Evolutionary conservation across 495 filamentous ascomycete genomes (phyloP).

Genomic region (Penicillium odoratum): DNA sequence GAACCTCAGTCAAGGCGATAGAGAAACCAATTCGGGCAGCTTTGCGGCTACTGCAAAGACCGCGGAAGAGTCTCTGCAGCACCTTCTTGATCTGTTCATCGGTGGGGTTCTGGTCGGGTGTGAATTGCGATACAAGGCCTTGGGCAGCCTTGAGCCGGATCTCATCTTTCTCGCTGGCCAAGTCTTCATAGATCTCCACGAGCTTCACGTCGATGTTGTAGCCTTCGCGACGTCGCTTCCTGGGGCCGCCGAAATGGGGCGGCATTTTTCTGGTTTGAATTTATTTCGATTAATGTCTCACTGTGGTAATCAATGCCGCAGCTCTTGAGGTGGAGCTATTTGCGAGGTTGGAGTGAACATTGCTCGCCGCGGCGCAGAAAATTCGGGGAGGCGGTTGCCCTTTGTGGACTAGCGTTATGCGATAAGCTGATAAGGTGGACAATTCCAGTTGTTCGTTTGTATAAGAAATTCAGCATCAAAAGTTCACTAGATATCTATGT

Average conservation of each 20-base stretch:
- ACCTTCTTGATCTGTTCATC: conserved; percentile 45
- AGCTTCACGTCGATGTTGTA: conserved; percentile 49
- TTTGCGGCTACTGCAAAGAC: conserved; percentile 86
- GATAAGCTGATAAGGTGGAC: conserved; percentile 29
- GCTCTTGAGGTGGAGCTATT: conserved; percentile 17
- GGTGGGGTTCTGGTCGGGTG: conserved; percentile 39
- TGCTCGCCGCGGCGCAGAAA: conserved; percentile 23
- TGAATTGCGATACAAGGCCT: conserved; percentile 47
- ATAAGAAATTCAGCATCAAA: too few species aligned
- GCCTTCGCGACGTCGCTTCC: conserved; percentile 48
- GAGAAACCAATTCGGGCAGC: conserved; percentile 90
- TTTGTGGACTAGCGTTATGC: conserved; percentile 18
- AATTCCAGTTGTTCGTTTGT: too few species aligned
- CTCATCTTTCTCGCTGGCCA: conserved; percentile 53
- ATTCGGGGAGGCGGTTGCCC: conserved; percentile 24
- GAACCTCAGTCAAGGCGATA: conserved; percentile 79
- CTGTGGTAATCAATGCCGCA: conserved; percentile 6
- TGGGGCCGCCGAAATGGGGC: conserved; percentile 27
- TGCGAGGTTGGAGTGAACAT: conserved; percentile 15
- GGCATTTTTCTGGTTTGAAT: conserved; percentile 24
- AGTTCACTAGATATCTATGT: too few species aligned
- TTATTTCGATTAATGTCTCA: conserved; percentile 6
- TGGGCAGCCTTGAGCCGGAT: conserved; percentile 51
- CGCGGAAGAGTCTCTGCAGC: conserved; percentile 71
- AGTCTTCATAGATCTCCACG: conserved; percentile 57